These are phyloP conservation scores for Oryza meridionalis DNA, from an alignment of 176 grass and related monocot genomes.

Conservation along the genomic window DNA sequence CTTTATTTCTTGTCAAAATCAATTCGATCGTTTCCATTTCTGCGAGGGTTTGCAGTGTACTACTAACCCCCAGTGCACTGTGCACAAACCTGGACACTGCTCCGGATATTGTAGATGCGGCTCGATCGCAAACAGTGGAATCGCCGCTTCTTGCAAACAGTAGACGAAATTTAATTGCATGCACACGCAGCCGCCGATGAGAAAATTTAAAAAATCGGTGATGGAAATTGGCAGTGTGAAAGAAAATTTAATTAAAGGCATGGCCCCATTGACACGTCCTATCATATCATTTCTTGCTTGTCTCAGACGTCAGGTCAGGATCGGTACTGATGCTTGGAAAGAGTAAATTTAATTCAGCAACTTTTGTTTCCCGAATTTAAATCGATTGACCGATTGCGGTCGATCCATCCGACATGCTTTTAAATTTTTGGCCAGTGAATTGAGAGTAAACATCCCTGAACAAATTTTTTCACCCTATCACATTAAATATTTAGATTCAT, in stretches of 20 bases:
- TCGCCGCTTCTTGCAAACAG: neutral
- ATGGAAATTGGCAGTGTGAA: neutral
- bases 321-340: neutral
- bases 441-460: no score
- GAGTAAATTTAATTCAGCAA: neutral
- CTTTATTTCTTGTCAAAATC: neutral
- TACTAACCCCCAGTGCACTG: neutral
- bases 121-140: neutral
- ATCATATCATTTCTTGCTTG: slow-evolving; percentile 16
- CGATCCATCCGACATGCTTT: neutral
- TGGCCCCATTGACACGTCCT: slow-evolving; percentile 12
- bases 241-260: neutral
- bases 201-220: neutral
- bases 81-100: neutral
- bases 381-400: neutral
- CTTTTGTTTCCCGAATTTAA: neutral
- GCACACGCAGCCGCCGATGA: no score
- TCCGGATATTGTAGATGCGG: neutral
- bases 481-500: no score
- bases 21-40: neutral
- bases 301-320: neutral
- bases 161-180: neutral
- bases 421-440: neutral
- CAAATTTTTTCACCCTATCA: no score
- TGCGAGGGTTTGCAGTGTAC: neutral